phyloP scores from a whole-genome alignment of 2,329 filamentous ascomycete genomes.

The Nemania sp. region DNA sequence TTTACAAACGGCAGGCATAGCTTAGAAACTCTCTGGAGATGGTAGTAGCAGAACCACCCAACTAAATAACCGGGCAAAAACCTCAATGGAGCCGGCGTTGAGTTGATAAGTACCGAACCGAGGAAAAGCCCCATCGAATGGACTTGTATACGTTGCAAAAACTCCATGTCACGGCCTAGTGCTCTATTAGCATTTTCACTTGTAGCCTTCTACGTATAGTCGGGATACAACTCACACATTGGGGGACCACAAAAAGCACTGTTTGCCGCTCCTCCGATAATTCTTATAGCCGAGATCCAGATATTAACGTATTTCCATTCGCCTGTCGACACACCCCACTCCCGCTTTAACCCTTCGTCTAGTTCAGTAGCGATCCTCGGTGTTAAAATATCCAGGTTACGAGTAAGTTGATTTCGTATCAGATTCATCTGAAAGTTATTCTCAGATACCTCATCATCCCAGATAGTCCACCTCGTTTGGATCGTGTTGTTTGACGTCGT shows the following conservation, averaged over 20 bases:
- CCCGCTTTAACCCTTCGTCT: constrained; percentile 16
- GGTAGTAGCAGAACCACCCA: constrained; percentile 16
- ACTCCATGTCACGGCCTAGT: constrained; percentile 25
- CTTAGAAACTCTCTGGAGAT: background rate
- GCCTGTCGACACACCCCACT: constrained; percentile 11
- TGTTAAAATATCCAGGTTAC: constrained; percentile 25
- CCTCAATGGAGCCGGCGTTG: constrained; percentile 15
- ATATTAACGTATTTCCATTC: constrained; percentile 21
- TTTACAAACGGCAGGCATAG: constrained; percentile 20
- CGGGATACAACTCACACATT: constrained; percentile 9
- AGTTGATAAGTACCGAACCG: constrained; percentile 23
- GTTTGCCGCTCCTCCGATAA: constrained; percentile 31
- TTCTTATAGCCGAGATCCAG: constrained; percentile 21
- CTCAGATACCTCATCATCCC: constrained; percentile 24
- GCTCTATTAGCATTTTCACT: background rate
- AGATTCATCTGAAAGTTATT: constrained; percentile 31
- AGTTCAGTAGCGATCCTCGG: constrained; percentile 25
- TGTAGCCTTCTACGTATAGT: background rate
- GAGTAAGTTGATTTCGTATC: constrained; percentile 27
- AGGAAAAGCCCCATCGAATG: constrained; percentile 23
- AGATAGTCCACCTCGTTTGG: constrained; percentile 27
- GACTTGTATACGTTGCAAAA: constrained; percentile 13
- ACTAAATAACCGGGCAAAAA: constrained; percentile 7
- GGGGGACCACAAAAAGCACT: constrained; percentile 24
- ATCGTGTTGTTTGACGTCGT: constrained; percentile 17